Conservation (phyloP, 106 monocot species). For the Dioscorea zingiberensis region DNA sequence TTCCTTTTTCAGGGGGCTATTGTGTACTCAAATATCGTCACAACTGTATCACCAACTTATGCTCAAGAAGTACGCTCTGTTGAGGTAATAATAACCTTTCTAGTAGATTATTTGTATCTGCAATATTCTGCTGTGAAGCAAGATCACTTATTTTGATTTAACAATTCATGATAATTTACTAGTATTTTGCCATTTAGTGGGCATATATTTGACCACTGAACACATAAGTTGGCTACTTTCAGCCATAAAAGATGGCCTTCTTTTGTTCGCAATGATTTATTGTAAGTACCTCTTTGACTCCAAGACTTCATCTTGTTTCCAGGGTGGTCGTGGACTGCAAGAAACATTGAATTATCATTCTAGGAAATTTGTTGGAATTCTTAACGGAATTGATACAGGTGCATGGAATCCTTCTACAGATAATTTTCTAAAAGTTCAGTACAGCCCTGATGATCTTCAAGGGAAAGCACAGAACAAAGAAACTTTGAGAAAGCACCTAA, state of each 20-base stretch:
- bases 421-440: slow-evolving; percentile 55
- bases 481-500: slow-evolving; percentile 48
- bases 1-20: slow-evolving; percentile 66
- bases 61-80: slow-evolving; percentile 73
- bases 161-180: no score
- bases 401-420: slow-evolving; percentile 88
- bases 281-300: no score
- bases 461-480: slow-evolving; percentile 71
- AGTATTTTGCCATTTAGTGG: no score
- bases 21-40: slow-evolving; percentile 94
- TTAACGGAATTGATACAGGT: slow-evolving; percentile 89
- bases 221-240: no score
- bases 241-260: no score
- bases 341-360: slow-evolving; percentile 57
- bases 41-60: slow-evolving; percentile 97
- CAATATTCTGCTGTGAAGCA: not conserved
- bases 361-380: slow-evolving; percentile 76
- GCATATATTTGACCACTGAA: no score
- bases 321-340: slow-evolving; percentile 88
- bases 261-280: no score
- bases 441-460: slow-evolving; percentile 66
- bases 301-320: not conserved
- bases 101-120: not conserved
- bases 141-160: no score
- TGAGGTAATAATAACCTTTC: slow-evolving; percentile 47